These are phyloP conservation scores for Bruguiera gymnorhiza DNA, from an alignment of 345 rosid species.

Conservation along the genomic window DNA sequence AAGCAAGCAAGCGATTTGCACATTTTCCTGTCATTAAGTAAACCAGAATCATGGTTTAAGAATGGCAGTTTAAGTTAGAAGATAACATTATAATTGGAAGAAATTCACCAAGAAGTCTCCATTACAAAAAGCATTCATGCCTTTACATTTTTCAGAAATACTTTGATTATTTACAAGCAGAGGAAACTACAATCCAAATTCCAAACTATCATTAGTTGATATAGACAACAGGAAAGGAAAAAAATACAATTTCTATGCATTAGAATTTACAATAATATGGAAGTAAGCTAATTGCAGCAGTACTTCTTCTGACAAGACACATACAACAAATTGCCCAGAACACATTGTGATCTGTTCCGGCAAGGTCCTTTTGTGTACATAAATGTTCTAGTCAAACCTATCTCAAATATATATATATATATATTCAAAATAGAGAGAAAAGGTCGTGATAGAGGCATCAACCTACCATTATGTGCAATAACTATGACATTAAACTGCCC, in stretches of 20 bases:
- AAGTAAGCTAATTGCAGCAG: no score
- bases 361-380: not conserved
- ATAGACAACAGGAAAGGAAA: no score
- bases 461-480: constrained; percentile 91
- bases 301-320: no score
- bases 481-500: constrained; percentile 78
- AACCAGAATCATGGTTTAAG: not conserved
- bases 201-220: no score
- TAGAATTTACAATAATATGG: no score
- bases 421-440: not conserved
- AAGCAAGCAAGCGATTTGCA: constrained; percentile 82
- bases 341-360: not conserved
- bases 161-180: no score
- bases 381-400: not conserved
- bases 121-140: no score
- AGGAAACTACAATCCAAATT: no score
- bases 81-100: not conserved
- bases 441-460: constrained; percentile 5
- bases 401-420: not conserved
- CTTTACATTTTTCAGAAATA: no score
- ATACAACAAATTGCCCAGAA: not conserved
- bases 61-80: not conserved
- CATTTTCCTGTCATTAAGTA: constrained; percentile 61
- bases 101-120: no score
- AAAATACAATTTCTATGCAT: no score